phyloP scores from a whole-genome alignment of 1,284 basidiomycete genomes.

The Kalmanozyma brasiliensis region DNA sequence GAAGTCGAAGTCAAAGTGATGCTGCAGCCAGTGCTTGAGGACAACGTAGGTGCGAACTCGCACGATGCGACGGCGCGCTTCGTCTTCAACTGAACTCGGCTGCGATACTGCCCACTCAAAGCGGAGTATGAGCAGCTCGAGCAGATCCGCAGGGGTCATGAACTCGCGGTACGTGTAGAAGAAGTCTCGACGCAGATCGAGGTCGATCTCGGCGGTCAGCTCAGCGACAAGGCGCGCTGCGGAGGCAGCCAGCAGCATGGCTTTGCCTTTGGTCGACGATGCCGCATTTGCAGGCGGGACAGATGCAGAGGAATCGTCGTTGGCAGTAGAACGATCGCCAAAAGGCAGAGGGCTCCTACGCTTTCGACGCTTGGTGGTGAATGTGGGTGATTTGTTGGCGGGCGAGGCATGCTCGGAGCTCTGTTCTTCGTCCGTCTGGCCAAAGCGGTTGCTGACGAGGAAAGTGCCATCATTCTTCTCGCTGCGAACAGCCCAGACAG shows the following conservation, averaged over 20 bases:
- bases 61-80: slow-evolving; percentile 56
- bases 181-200: slow-evolving; percentile 55
- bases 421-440: slow-evolving; percentile 17
- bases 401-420: slow-evolving; percentile 10
- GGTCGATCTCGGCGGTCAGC: slow-evolving; percentile 61
- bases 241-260: slow-evolving; percentile 53
- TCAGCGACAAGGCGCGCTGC: slow-evolving; percentile 57
- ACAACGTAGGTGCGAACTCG: slow-evolving; percentile 61
- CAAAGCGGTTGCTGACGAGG: slow-evolving; percentile 34
- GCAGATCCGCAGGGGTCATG: slow-evolving; percentile 47
- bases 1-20: slow-evolving; percentile 62
- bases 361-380: slow-evolving; percentile 27
- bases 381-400: slow-evolving; percentile 7
- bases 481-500: slow-evolving; percentile 54
- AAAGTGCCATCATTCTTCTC: slow-evolving; percentile 33
- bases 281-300: slow-evolving; percentile 8
- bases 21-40: slow-evolving; percentile 59
- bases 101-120: slow-evolving; percentile 60
- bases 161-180: slow-evolving; percentile 62
- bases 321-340: slow-evolving; percentile 1
- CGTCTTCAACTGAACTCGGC: slow-evolving; percentile 43
- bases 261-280: slow-evolving; percentile 17
- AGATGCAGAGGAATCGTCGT: background rate
- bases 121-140: slow-evolving; percentile 55
- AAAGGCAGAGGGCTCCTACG: slow-evolving; percentile 26